phyloP scores from a whole-genome alignment of 306 rosid species.

The Fagus sylvatica region DNA sequence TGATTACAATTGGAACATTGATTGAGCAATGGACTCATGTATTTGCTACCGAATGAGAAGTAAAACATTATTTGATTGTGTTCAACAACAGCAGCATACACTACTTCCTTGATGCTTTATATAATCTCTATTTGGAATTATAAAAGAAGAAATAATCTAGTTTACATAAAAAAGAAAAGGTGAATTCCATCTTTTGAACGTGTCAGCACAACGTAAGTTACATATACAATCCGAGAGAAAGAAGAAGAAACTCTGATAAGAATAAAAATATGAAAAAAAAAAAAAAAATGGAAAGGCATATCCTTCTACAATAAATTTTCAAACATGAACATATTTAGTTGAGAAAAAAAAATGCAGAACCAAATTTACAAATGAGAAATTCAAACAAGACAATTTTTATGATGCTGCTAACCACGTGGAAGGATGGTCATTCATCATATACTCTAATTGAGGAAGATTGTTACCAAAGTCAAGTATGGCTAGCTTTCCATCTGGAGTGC shows the following conservation, averaged over 20 bases:
- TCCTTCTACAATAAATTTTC: background rate
- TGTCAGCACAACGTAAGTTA: background rate
- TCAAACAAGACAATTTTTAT: background rate
- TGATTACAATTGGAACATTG: background rate
- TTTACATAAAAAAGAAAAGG: background rate
- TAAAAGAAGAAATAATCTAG: background rate
- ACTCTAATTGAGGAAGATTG: conserved; percentile 22
- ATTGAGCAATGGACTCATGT: background rate
- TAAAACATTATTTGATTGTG: background rate
- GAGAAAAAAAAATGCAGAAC: conserved; percentile 12
- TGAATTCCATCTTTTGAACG: background rate
- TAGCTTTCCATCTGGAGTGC: conserved; percentile 98
- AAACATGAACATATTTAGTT: background rate
- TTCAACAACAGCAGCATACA: background rate
- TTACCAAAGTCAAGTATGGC: conserved; percentile 98
- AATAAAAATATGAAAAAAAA: background rate
- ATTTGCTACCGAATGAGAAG: background rate
- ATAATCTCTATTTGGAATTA: background rate
- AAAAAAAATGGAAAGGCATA: background rate
- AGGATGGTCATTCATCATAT: conserved; percentile 27
- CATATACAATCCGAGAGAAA: background rate
- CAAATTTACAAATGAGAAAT: background rate
- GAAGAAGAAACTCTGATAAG: background rate
- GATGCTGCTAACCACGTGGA: conserved; percentile 1
- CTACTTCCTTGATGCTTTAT: background rate